Percentiles rank a stretch among this genome's conserved stretches.
phyloP scores from a whole-genome alignment of 441 rosid genomes.

The Adansonia gregorii region DNA sequence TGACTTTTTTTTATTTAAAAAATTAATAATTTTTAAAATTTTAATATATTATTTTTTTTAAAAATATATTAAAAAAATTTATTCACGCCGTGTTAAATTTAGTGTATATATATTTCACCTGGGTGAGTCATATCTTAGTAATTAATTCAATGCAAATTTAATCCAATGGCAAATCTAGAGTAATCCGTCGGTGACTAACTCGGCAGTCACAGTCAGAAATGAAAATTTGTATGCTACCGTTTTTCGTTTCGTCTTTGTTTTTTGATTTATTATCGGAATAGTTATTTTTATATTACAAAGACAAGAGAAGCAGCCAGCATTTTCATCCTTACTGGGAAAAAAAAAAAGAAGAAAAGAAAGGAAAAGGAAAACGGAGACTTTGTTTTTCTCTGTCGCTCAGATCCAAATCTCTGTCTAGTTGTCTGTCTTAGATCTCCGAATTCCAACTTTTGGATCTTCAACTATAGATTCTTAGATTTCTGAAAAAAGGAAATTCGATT shows the following conservation, averaged over 20 bases:
- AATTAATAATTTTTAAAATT: too few species aligned
- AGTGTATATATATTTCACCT: too few species aligned
- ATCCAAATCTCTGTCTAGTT: constrained; percentile 54
- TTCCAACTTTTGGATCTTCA: constrained; percentile 43
- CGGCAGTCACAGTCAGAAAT: not conserved
- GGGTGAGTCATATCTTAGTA: too few species aligned
- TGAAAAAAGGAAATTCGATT: not conserved
- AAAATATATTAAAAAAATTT: too few species aligned
- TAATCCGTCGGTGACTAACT: too few species aligned
- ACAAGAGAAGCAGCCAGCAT: constrained; percentile 36
- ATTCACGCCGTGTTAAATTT: too few species aligned
- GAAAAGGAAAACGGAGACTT: not conserved
- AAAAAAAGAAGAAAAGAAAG: not conserved
- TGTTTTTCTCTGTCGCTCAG: constrained; percentile 30
- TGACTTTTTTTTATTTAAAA: too few species aligned
- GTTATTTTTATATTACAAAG: constrained; percentile 19
- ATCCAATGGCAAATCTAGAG: too few species aligned
- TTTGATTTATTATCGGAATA: not conserved
- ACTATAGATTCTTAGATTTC: constrained; percentile 30
- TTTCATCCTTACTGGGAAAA: constrained; percentile 36
- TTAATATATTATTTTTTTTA: too few species aligned
- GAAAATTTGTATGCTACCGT: not conserved
- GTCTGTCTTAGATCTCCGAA: constrained; percentile 44
- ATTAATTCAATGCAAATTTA: too few species aligned
- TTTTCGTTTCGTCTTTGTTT: not conserved